These are phyloP conservation scores for Brettanomyces bruxellensis DNA, from an alignment of 805 yeast species.

Conservation along the genomic window DNA sequence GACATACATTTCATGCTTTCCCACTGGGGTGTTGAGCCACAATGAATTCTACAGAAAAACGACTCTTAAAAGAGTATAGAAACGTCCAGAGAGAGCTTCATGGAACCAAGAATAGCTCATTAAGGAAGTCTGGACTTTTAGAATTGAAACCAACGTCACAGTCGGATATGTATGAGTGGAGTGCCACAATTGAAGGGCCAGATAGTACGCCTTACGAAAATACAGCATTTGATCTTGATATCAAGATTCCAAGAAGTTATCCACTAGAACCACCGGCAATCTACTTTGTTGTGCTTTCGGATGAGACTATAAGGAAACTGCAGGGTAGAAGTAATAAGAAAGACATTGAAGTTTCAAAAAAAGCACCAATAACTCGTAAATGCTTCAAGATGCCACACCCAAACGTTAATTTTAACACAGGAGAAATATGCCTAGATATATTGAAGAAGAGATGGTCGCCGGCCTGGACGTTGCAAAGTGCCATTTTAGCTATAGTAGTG, in stretches of 20 bases:
- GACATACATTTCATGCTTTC: neutral
- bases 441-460: slow-evolving; percentile 60
- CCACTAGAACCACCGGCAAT: slow-evolving; percentile 55
- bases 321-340: neutral
- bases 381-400: slow-evolving; percentile 35
- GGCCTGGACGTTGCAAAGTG: slow-evolving; percentile 54
- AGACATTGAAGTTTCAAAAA: neutral
- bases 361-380: neutral
- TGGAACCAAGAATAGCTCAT: slow-evolving; percentile 9
- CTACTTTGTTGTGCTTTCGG: slow-evolving; percentile 25
- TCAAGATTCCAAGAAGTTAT: slow-evolving; percentile 37
- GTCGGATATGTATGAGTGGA: slow-evolving; percentile 40
- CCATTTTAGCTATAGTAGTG: slow-evolving; percentile 48
- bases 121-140: slow-evolving; percentile 25
- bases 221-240: slow-evolving; percentile 43
- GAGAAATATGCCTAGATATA: slow-evolving; percentile 66
- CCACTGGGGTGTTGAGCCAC: neutral
- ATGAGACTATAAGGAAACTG: slow-evolving; percentile 2
- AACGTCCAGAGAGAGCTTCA: slow-evolving; percentile 21
- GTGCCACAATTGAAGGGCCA: slow-evolving; percentile 43
- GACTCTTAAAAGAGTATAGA: slow-evolving; percentile 30
- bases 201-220: slow-evolving; percentile 40
- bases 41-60: slow-evolving; percentile 20
- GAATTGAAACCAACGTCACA: slow-evolving; percentile 33
- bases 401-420: slow-evolving; percentile 42